Evolutionary conservation across 345 rosid species (phyloP).

Genomic region (Lagerstroemia speciosa): DNA sequence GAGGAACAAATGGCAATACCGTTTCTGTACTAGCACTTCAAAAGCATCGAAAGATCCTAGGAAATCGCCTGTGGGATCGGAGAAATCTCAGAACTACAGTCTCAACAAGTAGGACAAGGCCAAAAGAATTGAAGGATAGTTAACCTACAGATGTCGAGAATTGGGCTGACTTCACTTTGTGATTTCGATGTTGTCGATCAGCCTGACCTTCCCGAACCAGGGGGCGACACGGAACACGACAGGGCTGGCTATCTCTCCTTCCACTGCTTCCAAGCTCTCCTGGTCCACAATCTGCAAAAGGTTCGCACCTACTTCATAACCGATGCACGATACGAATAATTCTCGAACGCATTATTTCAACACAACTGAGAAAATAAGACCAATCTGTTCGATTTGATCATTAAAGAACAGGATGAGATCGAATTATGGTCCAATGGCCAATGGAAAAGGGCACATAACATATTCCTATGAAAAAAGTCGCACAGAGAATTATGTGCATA

Average conservation of each 20-base stretch:
- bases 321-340: neutral
- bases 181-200: constrained; percentile 80
- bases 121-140: neutral
- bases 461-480: too few species aligned
- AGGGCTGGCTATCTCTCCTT: constrained; percentile 44
- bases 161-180: neutral
- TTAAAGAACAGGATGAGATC: too few species aligned
- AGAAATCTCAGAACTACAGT: neutral
- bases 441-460: too few species aligned
- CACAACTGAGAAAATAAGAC: too few species aligned
- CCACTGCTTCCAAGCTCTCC: constrained; percentile 50
- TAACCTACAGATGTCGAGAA: neutral
- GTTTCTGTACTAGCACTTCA: neutral
- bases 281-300: constrained; percentile 54
- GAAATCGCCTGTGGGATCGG: neutral
- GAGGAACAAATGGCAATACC: neutral
- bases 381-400: too few species aligned
- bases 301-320: neutral
- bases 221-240: constrained; percentile 68
- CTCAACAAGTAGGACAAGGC: neutral
- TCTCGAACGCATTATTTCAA: neutral
- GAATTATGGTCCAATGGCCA: neutral
- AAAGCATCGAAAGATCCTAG: neutral
- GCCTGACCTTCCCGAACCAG: constrained; percentile 77
- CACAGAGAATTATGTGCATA: too few species aligned